phyloP scores from a whole-genome alignment of 2,329 filamentous ascomycete genomes.

The Nigrospora oryzae region DNA sequence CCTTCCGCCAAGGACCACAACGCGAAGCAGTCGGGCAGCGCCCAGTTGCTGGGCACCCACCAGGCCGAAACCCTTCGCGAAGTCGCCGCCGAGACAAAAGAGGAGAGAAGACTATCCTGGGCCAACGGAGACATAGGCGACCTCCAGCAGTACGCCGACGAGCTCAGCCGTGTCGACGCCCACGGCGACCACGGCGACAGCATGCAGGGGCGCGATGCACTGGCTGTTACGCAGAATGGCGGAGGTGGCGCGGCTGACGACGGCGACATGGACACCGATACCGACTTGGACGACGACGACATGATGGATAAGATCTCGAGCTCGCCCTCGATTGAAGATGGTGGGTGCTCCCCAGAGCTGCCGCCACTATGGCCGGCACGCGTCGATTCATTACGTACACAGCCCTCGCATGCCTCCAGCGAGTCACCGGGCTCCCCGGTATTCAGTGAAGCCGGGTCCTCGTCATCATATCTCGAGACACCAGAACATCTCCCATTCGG shows the following conservation, averaged over 20 bases:
- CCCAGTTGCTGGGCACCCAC: slow-evolving; percentile 56
- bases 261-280: slow-evolving; percentile 57
- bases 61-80: slow-evolving; percentile 79
- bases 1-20: slow-evolving; percentile 81
- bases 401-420: slow-evolving; percentile 16
- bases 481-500: slow-evolving; percentile 21
- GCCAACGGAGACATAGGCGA: slow-evolving; percentile 29
- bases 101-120: slow-evolving; percentile 56
- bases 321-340: slow-evolving; percentile 97
- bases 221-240: slow-evolving; percentile 55
- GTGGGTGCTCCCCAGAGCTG: slow-evolving; percentile 58
- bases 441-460: slow-evolving; percentile 25
- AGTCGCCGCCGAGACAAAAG: slow-evolving; percentile 69
- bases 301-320: slow-evolving; percentile 99
- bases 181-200: slow-evolving; percentile 29
- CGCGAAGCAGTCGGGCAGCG: slow-evolving; percentile 35
- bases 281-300: slow-evolving; percentile 74
- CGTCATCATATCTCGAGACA: slow-evolving; percentile 32
- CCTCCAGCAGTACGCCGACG: slow-evolving; percentile 36
- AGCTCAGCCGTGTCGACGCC: slow-evolving; percentile 30
- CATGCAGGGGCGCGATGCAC: slow-evolving; percentile 45
- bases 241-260: slow-evolving; percentile 42
- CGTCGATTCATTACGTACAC: slow-evolving; percentile 30
- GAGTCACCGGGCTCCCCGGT: slow-evolving; percentile 13
- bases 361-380: slow-evolving; percentile 32